phyloP scores from a whole-genome alignment of 805 yeast genomes.

The Yamadazyma ubonensis region DNA sequence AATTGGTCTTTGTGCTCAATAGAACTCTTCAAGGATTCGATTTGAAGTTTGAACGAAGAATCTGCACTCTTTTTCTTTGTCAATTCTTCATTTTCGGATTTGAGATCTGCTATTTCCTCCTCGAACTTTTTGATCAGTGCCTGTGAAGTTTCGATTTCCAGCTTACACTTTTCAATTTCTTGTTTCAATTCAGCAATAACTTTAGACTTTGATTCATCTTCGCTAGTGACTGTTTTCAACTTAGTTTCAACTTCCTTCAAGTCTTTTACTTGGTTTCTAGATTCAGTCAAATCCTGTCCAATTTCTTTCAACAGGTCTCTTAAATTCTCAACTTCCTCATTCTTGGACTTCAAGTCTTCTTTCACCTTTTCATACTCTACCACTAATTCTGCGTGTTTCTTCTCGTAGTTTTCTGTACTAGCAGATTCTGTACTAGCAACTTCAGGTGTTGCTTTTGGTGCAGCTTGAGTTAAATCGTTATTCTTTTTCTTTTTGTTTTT shows the following conservation, averaged over 20 bases:
- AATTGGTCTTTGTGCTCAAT: conserved; percentile 45
- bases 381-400: conserved; percentile 15
- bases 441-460: not conserved
- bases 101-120: conserved; percentile 37
- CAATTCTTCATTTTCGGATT: conserved; percentile 30
- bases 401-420: no score
- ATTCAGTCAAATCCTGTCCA: conserved; percentile 76
- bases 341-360: conserved; percentile 37
- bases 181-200: not conserved
- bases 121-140: conserved; percentile 13
- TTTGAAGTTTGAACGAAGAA: conserved; percentile 47
- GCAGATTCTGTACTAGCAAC: no score
- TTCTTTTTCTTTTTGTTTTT: conserved; percentile 17
- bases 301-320: conserved; percentile 74
- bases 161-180: not conserved
- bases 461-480: not conserved
- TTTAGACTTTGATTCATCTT: conserved; percentile 4
- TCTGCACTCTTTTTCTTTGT: conserved; percentile 35
- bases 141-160: conserved; percentile 1
- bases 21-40: conserved; percentile 46
- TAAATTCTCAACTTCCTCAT: conserved; percentile 65
- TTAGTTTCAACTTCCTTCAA: not conserved
- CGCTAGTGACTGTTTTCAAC: conserved; percentile 16
- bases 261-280: conserved; percentile 57
- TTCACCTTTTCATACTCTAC: conserved; percentile 20